Conservation (phyloP, 805 yeast genomes). For the Metschnikowia matae region DNA sequence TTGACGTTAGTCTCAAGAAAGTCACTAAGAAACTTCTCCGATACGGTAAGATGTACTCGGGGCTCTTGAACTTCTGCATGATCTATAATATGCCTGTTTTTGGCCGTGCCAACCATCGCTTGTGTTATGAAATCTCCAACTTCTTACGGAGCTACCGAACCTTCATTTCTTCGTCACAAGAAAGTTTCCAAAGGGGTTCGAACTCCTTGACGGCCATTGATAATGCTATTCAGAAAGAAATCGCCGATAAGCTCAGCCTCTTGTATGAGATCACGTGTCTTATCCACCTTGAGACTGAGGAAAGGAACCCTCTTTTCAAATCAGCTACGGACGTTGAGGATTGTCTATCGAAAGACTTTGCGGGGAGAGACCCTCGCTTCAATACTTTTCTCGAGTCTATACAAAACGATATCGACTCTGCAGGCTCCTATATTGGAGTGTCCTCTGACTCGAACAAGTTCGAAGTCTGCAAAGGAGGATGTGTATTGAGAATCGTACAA, state of each 20-base stretch:
- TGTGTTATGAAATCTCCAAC: slow-evolving; percentile 54
- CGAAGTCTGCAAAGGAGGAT: slow-evolving; percentile 72
- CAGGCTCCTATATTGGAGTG: slow-evolving; percentile 44
- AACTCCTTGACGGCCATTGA: slow-evolving; percentile 62
- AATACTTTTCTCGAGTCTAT: slow-evolving; percentile 34
- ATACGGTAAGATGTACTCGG: slow-evolving; percentile 60
- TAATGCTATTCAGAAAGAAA: slow-evolving; percentile 24
- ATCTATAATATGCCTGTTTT: slow-evolving; percentile 48
- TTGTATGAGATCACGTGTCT: slow-evolving; percentile 53
- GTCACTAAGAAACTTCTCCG: slow-evolving; percentile 57
- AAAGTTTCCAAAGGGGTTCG: slow-evolving; percentile 44
- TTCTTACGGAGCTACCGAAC: slow-evolving; percentile 25
- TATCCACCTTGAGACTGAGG: slow-evolving; percentile 47
- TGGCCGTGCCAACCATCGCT: slow-evolving; percentile 72
- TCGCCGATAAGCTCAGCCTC: slow-evolving; percentile 41
- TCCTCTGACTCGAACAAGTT: slow-evolving; percentile 48
- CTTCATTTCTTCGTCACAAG: slow-evolving; percentile 45
- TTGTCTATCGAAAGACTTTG: slow-evolving; percentile 8
- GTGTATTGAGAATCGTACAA: slow-evolving; percentile 60
- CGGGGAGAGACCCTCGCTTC: slow-evolving; percentile 21
- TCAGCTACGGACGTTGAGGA: slow-evolving; percentile 14
- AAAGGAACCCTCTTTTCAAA: slow-evolving; percentile 23
- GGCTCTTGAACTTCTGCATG: slow-evolving; percentile 58
- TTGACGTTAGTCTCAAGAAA: slow-evolving; percentile 72
- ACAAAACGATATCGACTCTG: slow-evolving; percentile 37